Percentiles rank a stretch among this genome's conserved stretches.
Evolutionary conservation across 2,329 filamentous ascomycete genomes (phyloP).

Genomic region (Neopestalotiopsis sp.): DNA sequence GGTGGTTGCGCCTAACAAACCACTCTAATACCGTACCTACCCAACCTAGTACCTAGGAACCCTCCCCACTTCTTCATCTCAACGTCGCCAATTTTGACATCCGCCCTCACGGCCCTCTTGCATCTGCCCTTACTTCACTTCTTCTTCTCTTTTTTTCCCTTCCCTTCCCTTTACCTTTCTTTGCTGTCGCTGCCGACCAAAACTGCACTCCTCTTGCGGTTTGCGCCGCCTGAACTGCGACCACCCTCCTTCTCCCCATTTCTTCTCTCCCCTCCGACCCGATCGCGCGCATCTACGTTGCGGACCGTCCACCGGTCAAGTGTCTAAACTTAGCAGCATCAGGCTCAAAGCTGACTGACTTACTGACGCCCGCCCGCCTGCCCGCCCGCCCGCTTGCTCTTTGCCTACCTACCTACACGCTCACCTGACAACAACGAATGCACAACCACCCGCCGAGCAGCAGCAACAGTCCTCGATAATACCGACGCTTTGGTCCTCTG

Average conservation of each 20-base stretch:
- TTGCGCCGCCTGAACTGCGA: conserved; percentile 6
- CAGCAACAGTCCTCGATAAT: neutral
- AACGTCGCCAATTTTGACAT: conserved; percentile 14
- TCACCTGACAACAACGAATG: neutral
- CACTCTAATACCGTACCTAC: neutral
- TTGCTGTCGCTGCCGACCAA: neutral
- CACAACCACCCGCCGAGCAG: neutral
- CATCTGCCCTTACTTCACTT: neutral
- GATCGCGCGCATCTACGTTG: neutral
- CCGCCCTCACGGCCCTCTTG: conserved; percentile 7
- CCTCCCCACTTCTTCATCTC: conserved; percentile 13
- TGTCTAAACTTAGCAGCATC: conserved; percentile 12
- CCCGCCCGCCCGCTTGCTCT: neutral
- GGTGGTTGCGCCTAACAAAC: neutral
- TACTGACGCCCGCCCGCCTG: neutral
- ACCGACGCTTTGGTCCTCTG: neutral
- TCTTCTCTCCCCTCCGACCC: neutral
- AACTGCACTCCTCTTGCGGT: neutral
- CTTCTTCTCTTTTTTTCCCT: neutral
- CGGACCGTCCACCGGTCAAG: conserved; percentile 2
- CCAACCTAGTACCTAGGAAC: neutral
- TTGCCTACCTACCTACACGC: neutral
- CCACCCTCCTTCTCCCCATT: neutral
- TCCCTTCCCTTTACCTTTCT: neutral
- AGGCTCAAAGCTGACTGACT: conserved; percentile 8